Percentiles rank a stretch among this genome's conserved stretches.
phyloP scores from a whole-genome alignment of 345 rosid species.

The sweet orange (Citrus sinensis) region DNA sequence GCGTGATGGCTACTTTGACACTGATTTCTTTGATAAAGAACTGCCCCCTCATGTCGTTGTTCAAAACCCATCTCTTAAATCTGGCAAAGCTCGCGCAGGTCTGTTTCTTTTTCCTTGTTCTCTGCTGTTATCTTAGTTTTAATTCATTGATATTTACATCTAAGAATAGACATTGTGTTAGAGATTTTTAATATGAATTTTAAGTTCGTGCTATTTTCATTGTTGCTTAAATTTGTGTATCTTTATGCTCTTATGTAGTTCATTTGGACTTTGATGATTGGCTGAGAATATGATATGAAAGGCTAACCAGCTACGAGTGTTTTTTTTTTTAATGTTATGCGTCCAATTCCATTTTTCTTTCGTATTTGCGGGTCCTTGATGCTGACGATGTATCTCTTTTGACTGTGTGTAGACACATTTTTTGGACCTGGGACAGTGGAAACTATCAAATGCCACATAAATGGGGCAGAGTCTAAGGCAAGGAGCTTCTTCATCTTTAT shows the following conservation, averaged over 20 bases:
- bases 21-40: conserved; percentile 68
- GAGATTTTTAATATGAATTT: background rate
- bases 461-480: conserved; percentile 70
- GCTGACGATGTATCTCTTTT: background rate
- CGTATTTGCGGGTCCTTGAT: background rate
- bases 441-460: conserved; percentile 56
- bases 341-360: background rate
- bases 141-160: background rate
- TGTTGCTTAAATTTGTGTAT: background rate
- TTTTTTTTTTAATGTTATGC: background rate
- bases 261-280: background rate
- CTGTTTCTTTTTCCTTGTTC: background rate
- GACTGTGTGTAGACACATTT: conserved; percentile 49
- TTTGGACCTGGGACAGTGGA: conserved; percentile 85
- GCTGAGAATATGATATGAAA: background rate
- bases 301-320: background rate
- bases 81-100: conserved; percentile 73
- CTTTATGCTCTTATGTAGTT: background rate
- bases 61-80: conserved; percentile 70
- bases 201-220: background rate
- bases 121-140: background rate
- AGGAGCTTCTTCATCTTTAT: conserved; percentile 16
- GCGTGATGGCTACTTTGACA: conserved; percentile 68
- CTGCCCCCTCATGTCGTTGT: conserved; percentile 77
- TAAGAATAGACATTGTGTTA: background rate